Evolutionary conservation across 495 filamentous ascomycete genomes (phyloP).

Genomic region (Hypoxylon perforatum): DNA sequence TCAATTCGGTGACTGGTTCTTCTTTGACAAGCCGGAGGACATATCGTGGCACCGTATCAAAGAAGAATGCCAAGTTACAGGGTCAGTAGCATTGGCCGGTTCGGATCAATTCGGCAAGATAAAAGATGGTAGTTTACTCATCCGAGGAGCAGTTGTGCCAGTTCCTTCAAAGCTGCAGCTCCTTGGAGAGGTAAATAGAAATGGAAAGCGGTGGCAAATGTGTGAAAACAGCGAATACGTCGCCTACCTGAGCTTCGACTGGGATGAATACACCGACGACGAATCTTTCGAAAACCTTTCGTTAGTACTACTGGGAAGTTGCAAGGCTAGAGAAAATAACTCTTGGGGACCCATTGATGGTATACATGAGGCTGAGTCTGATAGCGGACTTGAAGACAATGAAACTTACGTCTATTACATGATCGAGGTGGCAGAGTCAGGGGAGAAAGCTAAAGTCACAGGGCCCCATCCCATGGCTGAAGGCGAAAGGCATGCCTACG

Average conservation of each 20-base stretch:
- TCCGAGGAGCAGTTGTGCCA: conserved; percentile 1
- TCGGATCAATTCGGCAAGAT: conserved; percentile 3
- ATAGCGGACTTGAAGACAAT: neutral
- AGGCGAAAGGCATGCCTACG: conserved; percentile 14
- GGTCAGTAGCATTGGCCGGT: neutral
- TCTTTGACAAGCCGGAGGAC: neutral
- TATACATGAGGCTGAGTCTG: neutral
- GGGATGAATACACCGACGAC: neutral
- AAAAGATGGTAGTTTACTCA: neutral
- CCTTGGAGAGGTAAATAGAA: neutral
- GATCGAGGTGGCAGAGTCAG: no score
- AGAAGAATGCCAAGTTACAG: neutral
- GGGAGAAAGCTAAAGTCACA: no score
- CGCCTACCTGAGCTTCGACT: conserved; percentile 8
- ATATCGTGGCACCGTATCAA: neutral
- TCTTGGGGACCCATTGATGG: neutral
- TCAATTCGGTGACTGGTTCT: conserved; percentile 1
- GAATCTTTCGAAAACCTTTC: conserved; percentile 3
- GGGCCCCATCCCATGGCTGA: neutral
- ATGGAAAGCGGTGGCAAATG: neutral
- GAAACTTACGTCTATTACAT: no score
- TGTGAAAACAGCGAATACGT: neutral
- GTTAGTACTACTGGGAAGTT: conserved; percentile 14
- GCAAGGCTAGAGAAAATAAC: neutral
- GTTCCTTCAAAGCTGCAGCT: neutral